Conservation (phyloP, 2,329 filamentous ascomycete genomes). For the Colletotrichum spinosum region DNA sequence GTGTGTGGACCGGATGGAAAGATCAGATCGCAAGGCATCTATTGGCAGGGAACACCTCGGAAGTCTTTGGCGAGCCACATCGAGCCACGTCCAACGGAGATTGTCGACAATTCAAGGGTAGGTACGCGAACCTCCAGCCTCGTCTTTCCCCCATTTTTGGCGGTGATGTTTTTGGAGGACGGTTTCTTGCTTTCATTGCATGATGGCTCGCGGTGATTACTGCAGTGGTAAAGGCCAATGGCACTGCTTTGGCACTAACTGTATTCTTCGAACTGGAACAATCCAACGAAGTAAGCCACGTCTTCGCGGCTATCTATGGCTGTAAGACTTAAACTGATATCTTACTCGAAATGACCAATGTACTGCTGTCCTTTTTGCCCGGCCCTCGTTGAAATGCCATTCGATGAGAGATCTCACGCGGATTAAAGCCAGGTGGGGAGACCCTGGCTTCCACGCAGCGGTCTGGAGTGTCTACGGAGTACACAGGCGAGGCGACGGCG, state of each 20-base stretch:
- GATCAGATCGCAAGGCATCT: constrained; percentile 27
- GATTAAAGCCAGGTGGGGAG: constrained; percentile 23
- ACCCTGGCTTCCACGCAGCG: constrained; percentile 19
- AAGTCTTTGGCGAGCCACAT: background rate
- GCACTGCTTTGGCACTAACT: background rate
- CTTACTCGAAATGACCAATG: too few relatives aligned
- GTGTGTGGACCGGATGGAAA: constrained; percentile 23
- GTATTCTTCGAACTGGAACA: background rate
- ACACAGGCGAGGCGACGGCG: background rate
- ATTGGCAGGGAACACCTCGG: constrained; percentile 7
- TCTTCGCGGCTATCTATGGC: constrained; percentile 7
- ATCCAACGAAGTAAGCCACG: background rate
- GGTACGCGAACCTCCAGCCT: constrained; percentile 2
- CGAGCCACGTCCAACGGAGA: background rate
- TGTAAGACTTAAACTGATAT: background rate
- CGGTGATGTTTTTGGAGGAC: background rate
- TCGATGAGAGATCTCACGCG: constrained; percentile 22
- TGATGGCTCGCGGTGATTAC: constrained; percentile 1
- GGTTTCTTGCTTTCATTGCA: constrained; percentile 13
- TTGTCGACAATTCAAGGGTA: background rate
- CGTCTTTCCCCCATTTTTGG: background rate
- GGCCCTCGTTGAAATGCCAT: too few relatives aligned
- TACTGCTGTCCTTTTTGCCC: too few relatives aligned
- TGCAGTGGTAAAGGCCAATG: constrained; percentile 10
- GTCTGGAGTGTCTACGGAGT: constrained; percentile 27